These are phyloP conservation scores for Alternaria tenuissima DNA, from an alignment of 2,329 filamentous ascomycete genomes.

Conservation along the genomic window DNA sequence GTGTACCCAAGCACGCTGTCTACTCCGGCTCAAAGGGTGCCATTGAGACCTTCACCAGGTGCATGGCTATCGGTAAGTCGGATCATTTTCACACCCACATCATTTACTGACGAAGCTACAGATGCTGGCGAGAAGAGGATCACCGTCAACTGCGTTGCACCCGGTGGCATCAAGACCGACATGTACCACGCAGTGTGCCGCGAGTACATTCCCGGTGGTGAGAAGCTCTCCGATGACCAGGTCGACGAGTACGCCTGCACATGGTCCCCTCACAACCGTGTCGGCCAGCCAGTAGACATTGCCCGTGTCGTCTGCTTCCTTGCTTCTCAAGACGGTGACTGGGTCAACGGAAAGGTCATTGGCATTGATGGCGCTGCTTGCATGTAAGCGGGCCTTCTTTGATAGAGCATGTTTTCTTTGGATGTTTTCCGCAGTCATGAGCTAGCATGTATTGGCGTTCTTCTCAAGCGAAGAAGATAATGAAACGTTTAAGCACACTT, in stretches of 20 bases:
- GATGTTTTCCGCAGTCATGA: slow-evolving; percentile 8
- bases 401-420: slow-evolving; percentile 7
- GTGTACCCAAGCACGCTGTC: slow-evolving; percentile 62
- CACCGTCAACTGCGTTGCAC: slow-evolving; percentile 68
- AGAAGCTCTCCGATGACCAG: slow-evolving; percentile 64
- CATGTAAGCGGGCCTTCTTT: slow-evolving; percentile 44
- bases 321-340: slow-evolving; percentile 65
- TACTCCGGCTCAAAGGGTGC: slow-evolving; percentile 64
- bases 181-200: slow-evolving; percentile 70
- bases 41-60: slow-evolving; percentile 63
- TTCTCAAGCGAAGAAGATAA: slow-evolving; percentile 14
- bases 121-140: slow-evolving; percentile 64
- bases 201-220: slow-evolving; percentile 68
- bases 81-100: background rate
- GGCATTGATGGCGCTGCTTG: slow-evolving; percentile 56
- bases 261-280: slow-evolving; percentile 71
- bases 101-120: slow-evolving; percentile 28
- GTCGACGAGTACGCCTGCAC: slow-evolving; percentile 70
- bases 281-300: slow-evolving; percentile 73
- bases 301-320: slow-evolving; percentile 70
- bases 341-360: slow-evolving; percentile 64
- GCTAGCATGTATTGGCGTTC: slow-evolving; percentile 18
- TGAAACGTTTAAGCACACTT: background rate
- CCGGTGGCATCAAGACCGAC: slow-evolving; percentile 64
- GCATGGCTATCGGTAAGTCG: slow-evolving; percentile 60